Conservation (phyloP, 106 monocot genomes). For the Dendrobium officinale region DNA sequence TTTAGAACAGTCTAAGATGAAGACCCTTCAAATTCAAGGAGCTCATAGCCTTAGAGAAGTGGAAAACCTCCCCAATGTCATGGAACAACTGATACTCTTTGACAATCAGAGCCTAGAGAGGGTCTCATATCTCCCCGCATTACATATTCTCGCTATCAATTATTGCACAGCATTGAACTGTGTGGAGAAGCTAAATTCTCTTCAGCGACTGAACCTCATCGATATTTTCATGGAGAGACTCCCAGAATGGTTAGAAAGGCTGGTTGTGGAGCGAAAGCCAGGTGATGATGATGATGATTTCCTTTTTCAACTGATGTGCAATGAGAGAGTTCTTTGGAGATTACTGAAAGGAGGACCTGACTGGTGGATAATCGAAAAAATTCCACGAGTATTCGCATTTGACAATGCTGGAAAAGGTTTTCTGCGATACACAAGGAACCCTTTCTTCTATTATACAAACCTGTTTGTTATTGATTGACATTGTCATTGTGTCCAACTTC, state of each 20-base stretch:
- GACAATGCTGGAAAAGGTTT: not conserved
- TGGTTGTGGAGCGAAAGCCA: not conserved
- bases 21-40: not conserved
- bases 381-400: not conserved
- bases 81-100: too few species aligned
- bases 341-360: not conserved
- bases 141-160: not conserved
- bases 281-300: not conserved
- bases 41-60: not conserved
- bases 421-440: not conserved
- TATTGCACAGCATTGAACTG: not conserved
- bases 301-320: not conserved
- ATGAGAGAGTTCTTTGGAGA: not conserved
- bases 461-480: too few species aligned
- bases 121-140: too few species aligned
- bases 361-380: not conserved
- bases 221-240: not conserved
- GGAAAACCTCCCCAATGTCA: too few species aligned
- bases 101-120: too few species aligned
- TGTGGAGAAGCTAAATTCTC: not conserved
- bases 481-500: too few species aligned
- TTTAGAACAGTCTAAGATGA: not conserved
- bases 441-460: conserved; percentile 6
- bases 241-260: not conserved
- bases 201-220: not conserved